Evolutionary conservation across 768 basidiomycete genomes (phyloP).

Genomic region (Hygrocybe punicea): DNA sequence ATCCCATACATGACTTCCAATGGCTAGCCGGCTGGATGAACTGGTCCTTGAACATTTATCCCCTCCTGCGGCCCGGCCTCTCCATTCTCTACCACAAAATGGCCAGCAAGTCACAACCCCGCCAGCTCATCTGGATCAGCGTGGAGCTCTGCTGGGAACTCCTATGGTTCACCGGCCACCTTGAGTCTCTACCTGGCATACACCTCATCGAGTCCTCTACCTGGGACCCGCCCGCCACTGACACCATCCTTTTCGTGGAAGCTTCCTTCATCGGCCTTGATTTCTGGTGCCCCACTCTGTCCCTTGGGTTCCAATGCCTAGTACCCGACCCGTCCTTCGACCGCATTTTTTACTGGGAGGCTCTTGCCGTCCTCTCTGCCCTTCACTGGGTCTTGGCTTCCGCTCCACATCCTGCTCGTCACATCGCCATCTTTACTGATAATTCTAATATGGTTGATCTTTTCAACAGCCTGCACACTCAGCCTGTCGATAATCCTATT

Average conservation of each 20-base stretch:
- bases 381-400: conserved; percentile 10
- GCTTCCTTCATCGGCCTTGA: conserved; percentile 18
- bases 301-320: conserved; percentile 9
- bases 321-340: not conserved
- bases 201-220: conserved; percentile 17
- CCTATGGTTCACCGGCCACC: conserved; percentile 27
- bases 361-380: not conserved
- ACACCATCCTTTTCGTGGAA: conserved; percentile 20
- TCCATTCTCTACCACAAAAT: conserved; percentile 32
- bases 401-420: conserved; percentile 23
- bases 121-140: conserved; percentile 27
- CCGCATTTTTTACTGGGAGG: too few species aligned
- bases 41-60: conserved; percentile 22
- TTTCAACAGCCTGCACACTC: conserved; percentile 13
- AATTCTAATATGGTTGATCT: not conserved
- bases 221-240: conserved; percentile 13
- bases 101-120: conserved; percentile 13
- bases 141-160: conserved; percentile 20
- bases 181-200: conserved; percentile 17
- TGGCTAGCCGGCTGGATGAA: conserved; percentile 36
- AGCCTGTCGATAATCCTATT: conserved; percentile 17
- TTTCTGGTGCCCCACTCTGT: conserved; percentile 23
- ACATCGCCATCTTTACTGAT: conserved; percentile 7
- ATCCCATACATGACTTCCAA: conserved; percentile 27
- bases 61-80: conserved; percentile 28